Percentiles rank a stretch among this genome's conserved stretches.
phyloP scores from a whole-genome alignment of 768 basidiomycete genomes.

The Clavulina sp. region DNA sequence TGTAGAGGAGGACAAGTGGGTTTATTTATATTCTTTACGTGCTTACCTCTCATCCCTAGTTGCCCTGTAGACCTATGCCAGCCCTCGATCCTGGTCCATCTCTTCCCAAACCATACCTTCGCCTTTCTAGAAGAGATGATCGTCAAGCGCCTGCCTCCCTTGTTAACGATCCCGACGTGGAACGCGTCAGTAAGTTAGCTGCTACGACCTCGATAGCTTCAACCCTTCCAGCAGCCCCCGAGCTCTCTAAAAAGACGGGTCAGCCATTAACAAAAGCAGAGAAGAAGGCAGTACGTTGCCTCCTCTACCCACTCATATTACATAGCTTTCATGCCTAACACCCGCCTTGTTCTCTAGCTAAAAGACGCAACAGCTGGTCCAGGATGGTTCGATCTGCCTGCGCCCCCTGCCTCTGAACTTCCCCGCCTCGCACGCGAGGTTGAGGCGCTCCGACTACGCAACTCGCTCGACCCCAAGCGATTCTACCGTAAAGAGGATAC shows the following conservation, averaged over 20 bases:
- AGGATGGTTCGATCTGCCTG: conserved; percentile 78
- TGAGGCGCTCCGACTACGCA: conserved; percentile 69
- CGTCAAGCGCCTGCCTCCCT: conserved; percentile 23
- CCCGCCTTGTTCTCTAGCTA: conserved; percentile 25
- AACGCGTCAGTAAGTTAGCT: conserved; percentile 29
- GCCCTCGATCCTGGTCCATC: conserved; percentile 39
- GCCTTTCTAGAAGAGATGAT: conserved; percentile 13
- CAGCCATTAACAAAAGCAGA: conserved; percentile 55
- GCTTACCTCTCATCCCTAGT: not conserved
- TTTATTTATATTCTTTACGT: not conserved
- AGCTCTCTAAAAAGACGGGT: conserved; percentile 35
- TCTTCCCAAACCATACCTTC: conserved; percentile 47
- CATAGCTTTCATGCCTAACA: not conserved
- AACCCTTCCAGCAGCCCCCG: conserved; percentile 30
- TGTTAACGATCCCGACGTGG: conserved; percentile 45
- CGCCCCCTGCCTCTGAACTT: conserved; percentile 61
- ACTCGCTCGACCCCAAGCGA: conserved; percentile 80
- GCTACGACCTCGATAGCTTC: conserved; percentile 36
- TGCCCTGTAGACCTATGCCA: conserved; percentile 25
- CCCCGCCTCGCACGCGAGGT: conserved; percentile 70
- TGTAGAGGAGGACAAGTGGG: not conserved
- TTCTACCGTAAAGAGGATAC: conserved; percentile 80
- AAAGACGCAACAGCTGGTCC: conserved; percentile 57
- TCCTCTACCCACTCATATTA: not conserved
- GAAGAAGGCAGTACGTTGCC: conserved; percentile 41